These are phyloP conservation scores for Pestalotiopsis sp. DNA, from an alignment of 2,329 filamentous ascomycete species.

Conservation along the genomic window DNA sequence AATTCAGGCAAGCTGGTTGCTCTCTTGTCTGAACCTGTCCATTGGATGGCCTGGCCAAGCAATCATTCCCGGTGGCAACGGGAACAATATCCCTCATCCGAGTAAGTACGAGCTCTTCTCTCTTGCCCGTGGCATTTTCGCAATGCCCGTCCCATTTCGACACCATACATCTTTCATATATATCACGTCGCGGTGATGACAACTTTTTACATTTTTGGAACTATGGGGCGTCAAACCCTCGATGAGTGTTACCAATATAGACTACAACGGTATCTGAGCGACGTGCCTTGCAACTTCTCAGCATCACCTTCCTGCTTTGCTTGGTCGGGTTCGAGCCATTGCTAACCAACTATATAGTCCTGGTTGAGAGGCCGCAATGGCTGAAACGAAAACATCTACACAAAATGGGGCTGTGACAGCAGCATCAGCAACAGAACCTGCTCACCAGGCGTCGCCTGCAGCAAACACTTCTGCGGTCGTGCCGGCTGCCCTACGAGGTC, in stretches of 20 bases:
- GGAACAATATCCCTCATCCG: conserved; percentile 20
- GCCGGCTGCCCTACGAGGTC: conserved; percentile 30
- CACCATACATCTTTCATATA: not conserved
- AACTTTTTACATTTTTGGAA: conserved; percentile 51
- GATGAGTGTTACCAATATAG: conserved; percentile 70
- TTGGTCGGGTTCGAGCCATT: conserved; percentile 2
- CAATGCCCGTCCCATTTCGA: not conserved
- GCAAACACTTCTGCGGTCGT: not conserved
- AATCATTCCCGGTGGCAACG: conserved; percentile 20
- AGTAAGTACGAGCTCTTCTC: conserved; percentile 20
- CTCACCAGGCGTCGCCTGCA: not conserved
- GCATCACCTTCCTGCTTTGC: not conserved
- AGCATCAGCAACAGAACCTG: not conserved
- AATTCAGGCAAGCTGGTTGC: conserved; percentile 2
- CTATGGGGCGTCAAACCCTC: conserved; percentile 63
- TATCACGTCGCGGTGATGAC: conserved; percentile 61
- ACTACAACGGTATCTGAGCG: conserved; percentile 99
- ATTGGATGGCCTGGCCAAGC: conserved; percentile 23
- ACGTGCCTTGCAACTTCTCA: conserved; percentile 30
- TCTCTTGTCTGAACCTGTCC: not conserved
- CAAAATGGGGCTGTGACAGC: conserved; percentile 1
- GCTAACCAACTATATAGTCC: conserved; percentile 33
- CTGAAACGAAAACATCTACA: conserved; percentile 25
- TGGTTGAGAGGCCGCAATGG: conserved; percentile 47
- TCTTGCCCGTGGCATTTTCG: not conserved